phyloP scores from a whole-genome alignment of 148 eudicot genomes.

The Hydrangea macrophylla region DNA sequence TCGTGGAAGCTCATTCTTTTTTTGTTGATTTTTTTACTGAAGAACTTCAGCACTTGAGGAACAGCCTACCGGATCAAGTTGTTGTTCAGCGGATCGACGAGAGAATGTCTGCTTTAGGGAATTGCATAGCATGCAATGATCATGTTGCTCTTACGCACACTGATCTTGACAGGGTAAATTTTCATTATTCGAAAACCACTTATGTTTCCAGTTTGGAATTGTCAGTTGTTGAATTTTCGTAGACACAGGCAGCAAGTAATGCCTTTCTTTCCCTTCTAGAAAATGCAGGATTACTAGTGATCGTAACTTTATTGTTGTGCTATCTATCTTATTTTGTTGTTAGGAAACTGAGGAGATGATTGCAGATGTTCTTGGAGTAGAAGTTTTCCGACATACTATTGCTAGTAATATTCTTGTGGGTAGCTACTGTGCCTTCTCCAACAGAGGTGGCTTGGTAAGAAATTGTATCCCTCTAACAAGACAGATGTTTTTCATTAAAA shows the following conservation, averaged over 20 bases:
- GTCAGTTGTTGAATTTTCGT: background rate
- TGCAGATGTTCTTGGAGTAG: constrained; percentile 80
- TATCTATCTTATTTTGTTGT: background rate
- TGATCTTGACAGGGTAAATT: constrained; percentile 71
- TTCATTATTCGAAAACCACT: background rate
- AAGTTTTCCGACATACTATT: constrained; percentile 71
- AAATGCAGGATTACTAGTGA: background rate
- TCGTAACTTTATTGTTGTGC: background rate
- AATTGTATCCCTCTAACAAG: background rate
- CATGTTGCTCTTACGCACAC: constrained; percentile 86
- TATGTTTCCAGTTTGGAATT: background rate
- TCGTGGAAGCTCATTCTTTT: background rate
- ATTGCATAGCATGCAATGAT: constrained; percentile 81
- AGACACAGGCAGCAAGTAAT: background rate
- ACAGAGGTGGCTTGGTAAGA: constrained; percentile 75
- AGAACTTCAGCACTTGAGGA: constrained; percentile 83
- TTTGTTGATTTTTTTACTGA: background rate
- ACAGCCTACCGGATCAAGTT: constrained; percentile 74
- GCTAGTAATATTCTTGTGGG: constrained; percentile 81
- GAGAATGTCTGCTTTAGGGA: constrained; percentile 70
- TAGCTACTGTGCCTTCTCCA: constrained; percentile 63
- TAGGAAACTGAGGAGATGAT: constrained; percentile 85
- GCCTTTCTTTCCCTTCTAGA: background rate
- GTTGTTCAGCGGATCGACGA: constrained; percentile 80
- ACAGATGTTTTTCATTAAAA: background rate